Evolutionary conservation across 2,329 filamentous ascomycete genomes (phyloP), one percentile per base, ranked within the genome.

Genomic region (Xylaria hypoxylon): DNA sequence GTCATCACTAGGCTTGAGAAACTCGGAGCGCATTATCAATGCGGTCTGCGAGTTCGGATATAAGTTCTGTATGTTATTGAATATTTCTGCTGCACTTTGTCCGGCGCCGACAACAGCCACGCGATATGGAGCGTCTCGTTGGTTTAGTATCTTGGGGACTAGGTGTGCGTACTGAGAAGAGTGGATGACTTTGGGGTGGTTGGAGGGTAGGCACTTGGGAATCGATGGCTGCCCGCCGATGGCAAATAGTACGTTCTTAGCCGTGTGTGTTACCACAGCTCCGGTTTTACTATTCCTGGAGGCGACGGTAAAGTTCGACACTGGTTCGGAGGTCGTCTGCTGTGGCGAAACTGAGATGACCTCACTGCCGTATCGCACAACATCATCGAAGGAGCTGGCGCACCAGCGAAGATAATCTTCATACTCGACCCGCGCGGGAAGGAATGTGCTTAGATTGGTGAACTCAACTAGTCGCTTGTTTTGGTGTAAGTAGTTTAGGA

Each of bases 391-490:
- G 77, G 90, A 90, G 67, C 87, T 84, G 13, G 95, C 92, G 77
- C 93, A 97, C 95, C 95, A 98, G 68, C 91, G 87, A 79, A 98
- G 90, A 80, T 98, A 98, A 79, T 97, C 94, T 78, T 97, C 94
- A 76, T 96, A 98, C 81, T 98, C 95, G 68, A 91, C 84, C 28
- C 95, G 88, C 33, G 92, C 89, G 0, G 95, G 95, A 35, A 96
- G 81, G 81, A 97, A 97, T 0, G 95, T 97, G 74, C 88, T 86
- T 55, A 98, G 82, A 80, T 98, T 98, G 73, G 92, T 94, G 76
- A 98, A 98, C 72, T 95, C 90, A 55, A 97, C 88, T 44, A 98
- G 85, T n/a, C 95, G 87, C 62, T 86, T 86, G 73, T 96, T 91
- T 73, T 87, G 81, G 81, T 96, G 92, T 13, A 98, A 87, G 79